Percentiles rank a stretch among this genome's conserved stretches.
Evolutionary conservation across 2,329 filamentous ascomycete genomes (phyloP).

Genomic region (Plenodomus tracheiphilus): DNA sequence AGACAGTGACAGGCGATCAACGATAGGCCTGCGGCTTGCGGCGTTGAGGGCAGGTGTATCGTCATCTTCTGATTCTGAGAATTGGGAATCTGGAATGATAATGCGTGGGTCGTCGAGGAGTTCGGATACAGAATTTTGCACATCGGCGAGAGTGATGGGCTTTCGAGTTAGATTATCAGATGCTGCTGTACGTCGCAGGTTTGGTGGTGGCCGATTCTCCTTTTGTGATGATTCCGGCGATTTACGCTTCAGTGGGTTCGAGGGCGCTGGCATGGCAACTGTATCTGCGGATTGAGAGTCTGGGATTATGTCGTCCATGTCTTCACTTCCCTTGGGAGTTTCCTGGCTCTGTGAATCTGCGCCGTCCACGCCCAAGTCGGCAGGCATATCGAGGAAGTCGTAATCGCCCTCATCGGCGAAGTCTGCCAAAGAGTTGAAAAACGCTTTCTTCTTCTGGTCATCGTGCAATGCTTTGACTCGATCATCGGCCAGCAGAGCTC

Average conservation of each 20-base stretch:
- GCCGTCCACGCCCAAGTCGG: conserved; percentile 28
- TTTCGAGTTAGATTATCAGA: conserved; percentile 61
- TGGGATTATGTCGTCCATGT: conserved; percentile 32
- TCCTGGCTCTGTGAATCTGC: conserved; percentile 36
- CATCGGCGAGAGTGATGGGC: conserved; percentile 75
- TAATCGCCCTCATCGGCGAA: conserved; percentile 71
- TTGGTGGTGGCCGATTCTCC: conserved; percentile 56
- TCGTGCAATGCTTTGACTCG: conserved; percentile 87
- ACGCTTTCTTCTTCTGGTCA: conserved; percentile 86
- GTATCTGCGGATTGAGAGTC: conserved; percentile 43
- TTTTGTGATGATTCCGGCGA: conserved; percentile 47
- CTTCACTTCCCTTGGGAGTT: conserved; percentile 12
- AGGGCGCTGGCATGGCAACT: conserved; percentile 5
- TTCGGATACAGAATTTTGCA: conserved; percentile 80
- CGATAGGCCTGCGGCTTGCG: conserved; percentile 51
- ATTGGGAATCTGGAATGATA: conserved; percentile 60
- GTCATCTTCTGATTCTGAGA: conserved; percentile 46
- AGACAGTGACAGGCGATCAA: conserved; percentile 75
- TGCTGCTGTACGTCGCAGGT: conserved; percentile 62
- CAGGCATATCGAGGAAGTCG: conserved; percentile 68
- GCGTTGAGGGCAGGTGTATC: conserved; percentile 42
- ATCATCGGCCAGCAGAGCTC: conserved; percentile 84
- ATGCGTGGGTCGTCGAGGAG: conserved; percentile 68
- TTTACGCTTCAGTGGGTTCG: conserved; percentile 46
- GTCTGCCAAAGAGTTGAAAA: conserved; percentile 88